Percentiles rank a stretch among this genome's conserved stretches.
phyloP scores from a whole-genome alignment of 352 stramenopile genomes.

The Blastocystis sp. region DNA sequence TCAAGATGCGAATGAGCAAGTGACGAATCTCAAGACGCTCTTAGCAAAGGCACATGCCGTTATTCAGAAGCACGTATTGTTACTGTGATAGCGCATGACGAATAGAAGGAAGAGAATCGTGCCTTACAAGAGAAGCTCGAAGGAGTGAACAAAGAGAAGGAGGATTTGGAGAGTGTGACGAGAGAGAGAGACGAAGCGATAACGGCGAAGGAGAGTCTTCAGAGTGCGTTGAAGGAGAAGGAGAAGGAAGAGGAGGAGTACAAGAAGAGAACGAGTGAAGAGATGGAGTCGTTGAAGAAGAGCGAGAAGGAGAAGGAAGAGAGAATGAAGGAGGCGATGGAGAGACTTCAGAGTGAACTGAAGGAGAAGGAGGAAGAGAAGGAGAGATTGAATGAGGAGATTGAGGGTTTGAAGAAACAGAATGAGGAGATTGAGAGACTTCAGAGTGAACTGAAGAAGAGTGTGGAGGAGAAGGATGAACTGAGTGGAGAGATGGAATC shows the following conservation, averaged over 20 bases:
- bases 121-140: background rate
- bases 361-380: background rate
- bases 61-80: constrained; percentile 8
- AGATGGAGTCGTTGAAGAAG: background rate
- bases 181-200: no score
- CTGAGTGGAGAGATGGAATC: background rate
- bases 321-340: background rate
- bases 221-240: background rate
- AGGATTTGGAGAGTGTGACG: background rate
- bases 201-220: background rate
- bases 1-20: background rate
- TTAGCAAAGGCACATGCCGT: constrained; percentile 16
- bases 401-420: background rate
- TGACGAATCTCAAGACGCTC: constrained; percentile 45
- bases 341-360: background rate
- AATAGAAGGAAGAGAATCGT: background rate
- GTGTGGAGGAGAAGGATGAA: background rate
- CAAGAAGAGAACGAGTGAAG: background rate
- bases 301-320: background rate
- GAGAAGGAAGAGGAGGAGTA: background rate
- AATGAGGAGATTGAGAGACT: background rate
- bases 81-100: background rate
- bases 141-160: background rate
- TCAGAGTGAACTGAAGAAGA: constrained; percentile 20
- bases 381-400: constrained; percentile 18